phyloP scores from a whole-genome alignment of 1,284 basidiomycete genomes.

The Ceratobasidium sp. region DNA sequence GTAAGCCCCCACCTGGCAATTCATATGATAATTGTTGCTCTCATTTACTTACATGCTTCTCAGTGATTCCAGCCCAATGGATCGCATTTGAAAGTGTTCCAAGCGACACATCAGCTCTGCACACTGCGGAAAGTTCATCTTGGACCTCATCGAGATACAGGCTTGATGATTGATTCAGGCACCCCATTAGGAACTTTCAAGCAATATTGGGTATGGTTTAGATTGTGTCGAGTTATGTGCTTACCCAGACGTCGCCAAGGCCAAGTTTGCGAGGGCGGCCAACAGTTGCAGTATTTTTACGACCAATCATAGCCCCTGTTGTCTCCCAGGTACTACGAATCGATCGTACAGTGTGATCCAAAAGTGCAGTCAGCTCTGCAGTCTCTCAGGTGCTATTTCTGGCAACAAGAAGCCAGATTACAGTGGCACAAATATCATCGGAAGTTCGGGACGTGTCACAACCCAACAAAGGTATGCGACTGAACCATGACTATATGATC shows the following conservation, averaged over 20 bases:
- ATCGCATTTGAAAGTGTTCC: constrained; percentile 39
- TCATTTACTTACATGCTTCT: constrained; percentile 38
- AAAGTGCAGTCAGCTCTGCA: not conserved
- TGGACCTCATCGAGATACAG: constrained; percentile 47
- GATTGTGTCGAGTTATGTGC: too few species aligned
- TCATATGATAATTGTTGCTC: not conserved
- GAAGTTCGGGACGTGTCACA: not conserved
- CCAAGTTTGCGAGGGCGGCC: not conserved
- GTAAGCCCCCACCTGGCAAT: not conserved
- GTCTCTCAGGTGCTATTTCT: not conserved
- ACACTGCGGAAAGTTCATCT: constrained; percentile 6
- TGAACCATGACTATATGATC: too few species aligned
- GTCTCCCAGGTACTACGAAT: not conserved
- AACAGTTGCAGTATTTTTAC: not conserved
- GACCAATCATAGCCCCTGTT: not conserved
- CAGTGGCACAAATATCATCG: not conserved
- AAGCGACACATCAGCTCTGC: constrained; percentile 5
- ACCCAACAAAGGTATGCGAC: not conserved
- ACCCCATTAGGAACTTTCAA: constrained; percentile 33
- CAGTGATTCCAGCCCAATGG: constrained; percentile 15
- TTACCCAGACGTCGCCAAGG: constrained; percentile 10
- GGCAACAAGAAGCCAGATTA: not conserved
- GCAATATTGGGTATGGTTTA: not conserved
- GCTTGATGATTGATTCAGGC: constrained; percentile 21
- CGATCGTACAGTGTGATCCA: not conserved